Conservation (phyloP, 2,329 filamentous ascomycete genomes). For the Aureobasidium melanogenum region DNA sequence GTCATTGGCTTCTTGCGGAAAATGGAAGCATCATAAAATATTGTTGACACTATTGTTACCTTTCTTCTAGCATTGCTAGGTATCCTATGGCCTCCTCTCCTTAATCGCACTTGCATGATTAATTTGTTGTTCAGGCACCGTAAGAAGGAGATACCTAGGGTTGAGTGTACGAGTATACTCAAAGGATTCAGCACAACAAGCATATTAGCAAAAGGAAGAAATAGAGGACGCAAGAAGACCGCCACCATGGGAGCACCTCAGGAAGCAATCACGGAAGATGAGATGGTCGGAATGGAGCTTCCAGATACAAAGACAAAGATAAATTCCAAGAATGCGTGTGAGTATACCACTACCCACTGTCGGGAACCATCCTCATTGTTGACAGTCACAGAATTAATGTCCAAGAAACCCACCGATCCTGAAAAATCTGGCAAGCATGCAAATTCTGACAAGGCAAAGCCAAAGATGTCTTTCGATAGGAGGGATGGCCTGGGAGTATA, state of each 20-base stretch:
- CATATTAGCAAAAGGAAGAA: neutral
- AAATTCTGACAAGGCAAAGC: constrained; percentile 15
- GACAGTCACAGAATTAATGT: constrained; percentile 40
- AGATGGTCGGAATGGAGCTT: constrained; percentile 14
- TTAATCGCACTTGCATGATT: neutral
- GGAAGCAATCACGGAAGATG: constrained; percentile 15
- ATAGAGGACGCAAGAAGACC: neutral
- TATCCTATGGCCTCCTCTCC: neutral
- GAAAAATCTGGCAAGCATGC: constrained; percentile 15
- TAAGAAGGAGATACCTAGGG: neutral
- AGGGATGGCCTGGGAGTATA: constrained; percentile 60
- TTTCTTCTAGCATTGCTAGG: neutral
- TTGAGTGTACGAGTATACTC: neutral
- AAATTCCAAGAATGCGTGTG: constrained; percentile 12
- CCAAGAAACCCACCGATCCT: constrained; percentile 26
- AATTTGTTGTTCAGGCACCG: neutral
- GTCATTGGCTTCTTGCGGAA: neutral
- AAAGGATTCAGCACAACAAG: neutral
- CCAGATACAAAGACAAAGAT: constrained; percentile 6
- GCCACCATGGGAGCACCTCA: constrained; percentile 5
- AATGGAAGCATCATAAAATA: neutral
- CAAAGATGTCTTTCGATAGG: constrained; percentile 30
- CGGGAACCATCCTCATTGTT: neutral
- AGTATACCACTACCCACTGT: neutral
- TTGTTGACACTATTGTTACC: neutral